Percentiles rank a stretch among this genome's conserved stretches.
Evolutionary conservation across 164 flowering plant species (phyloP).

Genomic region (Umbellularia californica): DNA sequence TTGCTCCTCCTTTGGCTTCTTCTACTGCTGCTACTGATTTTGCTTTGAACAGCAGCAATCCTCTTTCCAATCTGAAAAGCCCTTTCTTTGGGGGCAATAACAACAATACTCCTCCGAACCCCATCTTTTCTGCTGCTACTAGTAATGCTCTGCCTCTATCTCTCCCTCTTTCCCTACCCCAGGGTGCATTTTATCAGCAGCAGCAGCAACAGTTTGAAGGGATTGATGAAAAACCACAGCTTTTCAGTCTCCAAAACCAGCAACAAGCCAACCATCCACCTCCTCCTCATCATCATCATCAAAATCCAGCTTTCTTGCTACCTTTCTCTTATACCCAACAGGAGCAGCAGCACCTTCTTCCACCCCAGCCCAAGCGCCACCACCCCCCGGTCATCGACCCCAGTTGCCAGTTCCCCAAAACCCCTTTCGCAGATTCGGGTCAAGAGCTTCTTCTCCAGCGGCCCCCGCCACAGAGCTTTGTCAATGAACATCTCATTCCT

Average conservation of each 20-base stretch:
- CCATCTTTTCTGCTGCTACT: constrained; percentile 22
- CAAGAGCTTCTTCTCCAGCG: constrained; percentile 30
- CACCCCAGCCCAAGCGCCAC: constrained; percentile 62
- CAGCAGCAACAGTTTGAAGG: constrained; percentile 22
- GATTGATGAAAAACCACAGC: constrained; percentile 57
- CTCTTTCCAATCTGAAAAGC: constrained; percentile 10
- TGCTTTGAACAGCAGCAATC: constrained; percentile 13
- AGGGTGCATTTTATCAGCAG: constrained; percentile 18
- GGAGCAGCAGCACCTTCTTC: constrained; percentile 37
- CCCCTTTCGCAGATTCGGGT: constrained; percentile 37
- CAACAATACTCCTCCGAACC: constrained; percentile 14
- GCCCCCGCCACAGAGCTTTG: constrained; percentile 20
- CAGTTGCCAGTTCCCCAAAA: constrained; percentile 27
- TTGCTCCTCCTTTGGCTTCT: not conserved
- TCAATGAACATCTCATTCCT: constrained; percentile 30
- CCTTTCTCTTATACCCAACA: constrained; percentile 43
- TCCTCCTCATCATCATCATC: constrained; percentile 6
- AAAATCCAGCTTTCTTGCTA: constrained; percentile 45
- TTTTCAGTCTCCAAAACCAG: constrained; percentile 48
- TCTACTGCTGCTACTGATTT: constrained; percentile 17
- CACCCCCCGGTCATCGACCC: constrained; percentile 26
- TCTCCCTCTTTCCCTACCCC: constrained; percentile 27
- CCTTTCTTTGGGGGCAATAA: constrained; percentile 3
- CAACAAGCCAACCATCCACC: constrained; percentile 31
- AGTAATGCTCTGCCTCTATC: constrained; percentile 10